Evolutionary conservation across 1,139 yeast species (phyloP).

Genomic region (Suzukiozyma palmioleophila): DNA sequence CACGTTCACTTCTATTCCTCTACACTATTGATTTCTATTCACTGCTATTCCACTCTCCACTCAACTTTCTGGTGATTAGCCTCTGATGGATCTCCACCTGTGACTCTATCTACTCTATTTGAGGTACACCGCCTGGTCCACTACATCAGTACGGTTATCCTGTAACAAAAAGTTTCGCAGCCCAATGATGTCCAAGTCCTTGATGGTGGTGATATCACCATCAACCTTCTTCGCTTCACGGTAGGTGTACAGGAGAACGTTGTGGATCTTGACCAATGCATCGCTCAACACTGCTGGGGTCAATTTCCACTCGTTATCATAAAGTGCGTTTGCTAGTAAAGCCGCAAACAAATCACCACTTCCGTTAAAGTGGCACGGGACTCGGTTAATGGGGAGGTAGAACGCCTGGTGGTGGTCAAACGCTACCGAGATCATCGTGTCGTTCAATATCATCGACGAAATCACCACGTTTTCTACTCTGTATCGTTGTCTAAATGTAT

Average conservation of each 20-base stretch:
- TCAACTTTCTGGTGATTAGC: no score
- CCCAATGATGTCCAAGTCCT: slow-evolving; percentile 27
- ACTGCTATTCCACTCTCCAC: no score
- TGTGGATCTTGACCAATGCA: slow-evolving; percentile 25
- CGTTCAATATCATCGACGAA: slow-evolving; percentile 31
- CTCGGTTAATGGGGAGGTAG: slow-evolving; percentile 26
- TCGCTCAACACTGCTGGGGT: slow-evolving; percentile 24
- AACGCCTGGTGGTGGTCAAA: slow-evolving; percentile 16
- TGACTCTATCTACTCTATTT: no score
- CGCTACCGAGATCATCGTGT: slow-evolving; percentile 33
- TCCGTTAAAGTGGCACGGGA: slow-evolving; percentile 38
- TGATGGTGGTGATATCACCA: slow-evolving; percentile 18
- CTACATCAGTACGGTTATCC: slow-evolving; percentile 7
- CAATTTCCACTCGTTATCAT: slow-evolving; percentile 16
- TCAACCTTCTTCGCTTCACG: slow-evolving; percentile 12
- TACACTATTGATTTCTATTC: no score
- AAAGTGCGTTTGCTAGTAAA: slow-evolving; percentile 31
- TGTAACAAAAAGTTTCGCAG: slow-evolving; percentile 19
- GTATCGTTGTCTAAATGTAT: slow-evolving; percentile 16
- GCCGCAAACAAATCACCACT: slow-evolving; percentile 46
- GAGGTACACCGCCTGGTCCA: slow-evolving; percentile 8
- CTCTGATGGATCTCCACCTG: no score
- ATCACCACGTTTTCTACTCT: slow-evolving; percentile 27
- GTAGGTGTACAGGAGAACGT: slow-evolving; percentile 26
- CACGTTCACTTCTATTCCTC: no score